A percentile compares a stretch with the other conserved stretches of the same genome.
phyloP scores from a whole-genome alignment of 176 grass and related monocot genomes.

The Eragrostis nindensis region DNA sequence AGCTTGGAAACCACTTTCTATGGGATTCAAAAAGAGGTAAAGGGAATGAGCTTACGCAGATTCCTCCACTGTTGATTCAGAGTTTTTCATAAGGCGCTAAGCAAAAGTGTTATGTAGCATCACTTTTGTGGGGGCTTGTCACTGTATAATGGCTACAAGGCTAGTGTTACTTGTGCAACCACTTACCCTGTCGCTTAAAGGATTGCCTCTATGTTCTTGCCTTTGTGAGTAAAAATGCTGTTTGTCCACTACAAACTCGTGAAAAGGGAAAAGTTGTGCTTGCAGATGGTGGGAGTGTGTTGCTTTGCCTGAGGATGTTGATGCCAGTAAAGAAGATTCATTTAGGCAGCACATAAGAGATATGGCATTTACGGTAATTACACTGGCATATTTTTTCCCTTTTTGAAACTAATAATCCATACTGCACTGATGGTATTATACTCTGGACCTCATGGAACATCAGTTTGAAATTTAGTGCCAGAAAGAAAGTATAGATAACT shows the following conservation, averaged over 20 bases:
- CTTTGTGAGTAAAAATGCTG: not conserved
- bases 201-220: not conserved
- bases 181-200: slow-evolving; percentile 25
- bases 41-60: slow-evolving; percentile 7
- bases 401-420: not conserved
- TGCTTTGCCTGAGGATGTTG: slow-evolving; percentile 89
- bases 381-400: slow-evolving; percentile 3
- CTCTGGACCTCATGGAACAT: not conserved
- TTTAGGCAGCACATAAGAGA: slow-evolving; percentile 89
- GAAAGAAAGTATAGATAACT: not conserved
- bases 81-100: slow-evolving; percentile 14
- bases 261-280: slow-evolving; percentile 2
- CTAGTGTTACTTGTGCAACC: not conserved
- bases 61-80: not conserved
- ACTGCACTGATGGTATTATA: slow-evolving; percentile 7
- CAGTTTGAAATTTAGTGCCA: not conserved
- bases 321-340: slow-evolving; percentile 64
- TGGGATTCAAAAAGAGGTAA: slow-evolving; percentile 98
- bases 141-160: not conserved
- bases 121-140: not conserved
- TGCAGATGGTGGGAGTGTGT: slow-evolving; percentile 98
- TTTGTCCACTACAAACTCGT: slow-evolving; percentile 14
- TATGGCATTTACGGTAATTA: slow-evolving; percentile 78
- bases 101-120: slow-evolving; percentile 11
- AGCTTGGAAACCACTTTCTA: slow-evolving; percentile 93